Base-by-base conservation (phyloP, 2,329 filamentous ascomycete species). In the Akanthomyces uredinophilus region DNA sequence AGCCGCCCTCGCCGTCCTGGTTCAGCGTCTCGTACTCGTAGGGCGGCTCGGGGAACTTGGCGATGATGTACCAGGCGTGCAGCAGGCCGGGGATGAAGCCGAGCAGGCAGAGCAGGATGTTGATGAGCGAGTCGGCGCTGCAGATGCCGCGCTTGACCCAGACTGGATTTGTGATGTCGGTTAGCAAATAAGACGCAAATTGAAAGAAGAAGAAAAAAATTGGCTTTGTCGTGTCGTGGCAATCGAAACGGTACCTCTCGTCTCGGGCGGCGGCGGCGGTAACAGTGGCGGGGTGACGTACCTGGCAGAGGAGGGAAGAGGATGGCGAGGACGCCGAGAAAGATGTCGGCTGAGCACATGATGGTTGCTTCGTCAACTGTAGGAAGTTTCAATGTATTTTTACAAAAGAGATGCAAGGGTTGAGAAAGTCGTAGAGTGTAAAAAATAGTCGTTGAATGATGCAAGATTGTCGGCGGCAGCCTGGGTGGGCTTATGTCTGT, bases 21-120 rank as follows among this genome's bases (percentile, higher is more conserved):
- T 83, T 77, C 46, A 90, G 74, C 56, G 80, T 77, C 68, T 91
- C 85, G 76, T 95, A 92, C 65, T 89, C 85, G 74, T 83, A 84
- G 63, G 87, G 81, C 46, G 83, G 68, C 64, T 97, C 94, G 63
- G 95, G 95, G 74, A 89, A 91, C 72, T 91, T 89, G 70, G 91
- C 85, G 77, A 99, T 97, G 76, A 98, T 96, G 83, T 98, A 99
- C 94, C 95, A 98, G 65, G 93, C 86, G 79, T 99, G 95, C 2
- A 99, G 79, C 55, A 98, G 88, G 64, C 94, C 94, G 22, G 94
- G 94, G 64, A 98, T 76, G 72, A 83, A 92, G 69, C 88, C 90
- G 24, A 94, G 85, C 60, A 86, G 73, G 76, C 90, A 95, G 70
- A 98, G 91, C 52, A 93, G 88, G 75, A 98, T 88, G 80, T 99